phyloP scores from a whole-genome alignment of 352 stramenopile species.

The Globisporangium paddicum region DNA sequence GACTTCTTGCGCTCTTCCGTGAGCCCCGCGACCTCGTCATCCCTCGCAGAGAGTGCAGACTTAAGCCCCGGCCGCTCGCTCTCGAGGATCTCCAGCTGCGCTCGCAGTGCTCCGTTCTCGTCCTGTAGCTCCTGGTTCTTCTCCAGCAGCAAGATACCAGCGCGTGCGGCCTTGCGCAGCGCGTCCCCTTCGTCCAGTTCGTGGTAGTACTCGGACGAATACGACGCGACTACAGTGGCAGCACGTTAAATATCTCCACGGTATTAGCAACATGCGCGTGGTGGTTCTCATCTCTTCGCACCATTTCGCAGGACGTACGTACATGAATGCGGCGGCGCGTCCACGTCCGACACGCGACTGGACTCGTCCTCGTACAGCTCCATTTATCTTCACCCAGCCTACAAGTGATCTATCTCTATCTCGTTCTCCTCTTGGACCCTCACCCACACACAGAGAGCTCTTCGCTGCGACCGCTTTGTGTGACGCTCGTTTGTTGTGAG shows the following conservation, averaged over 20 bases:
- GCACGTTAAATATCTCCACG: no score
- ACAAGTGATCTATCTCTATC: background rate
- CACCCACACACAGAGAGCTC: background rate
- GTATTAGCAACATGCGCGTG: no score
- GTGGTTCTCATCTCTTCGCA: no score
- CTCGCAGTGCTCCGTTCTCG: slow-evolving; percentile 48
- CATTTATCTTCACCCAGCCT: background rate
- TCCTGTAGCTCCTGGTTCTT: slow-evolving; percentile 65
- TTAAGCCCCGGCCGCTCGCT: slow-evolving; percentile 40
- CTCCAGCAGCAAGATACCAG: slow-evolving; percentile 69
- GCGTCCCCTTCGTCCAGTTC: slow-evolving; percentile 57
- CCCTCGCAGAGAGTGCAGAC: slow-evolving; percentile 28
- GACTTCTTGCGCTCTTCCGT: slow-evolving; percentile 37
- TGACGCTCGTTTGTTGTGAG: background rate
- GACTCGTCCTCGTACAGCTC: slow-evolving; percentile 5
- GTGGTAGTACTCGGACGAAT: slow-evolving; percentile 32
- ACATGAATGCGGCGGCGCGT: slow-evolving; percentile 15
- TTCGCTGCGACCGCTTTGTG: background rate
- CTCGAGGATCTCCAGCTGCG: slow-evolving; percentile 54
- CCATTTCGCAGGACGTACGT: background rate
- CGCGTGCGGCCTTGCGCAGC: slow-evolving; percentile 57
- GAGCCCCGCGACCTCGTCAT: slow-evolving; percentile 36
- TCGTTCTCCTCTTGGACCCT: background rate
- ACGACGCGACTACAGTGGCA: slow-evolving; percentile 6
- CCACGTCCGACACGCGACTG: slow-evolving; percentile 2